phyloP scores from a whole-genome alignment of 2,329 filamentous ascomycete genomes.

The Dactylella cylindrospora region DNA sequence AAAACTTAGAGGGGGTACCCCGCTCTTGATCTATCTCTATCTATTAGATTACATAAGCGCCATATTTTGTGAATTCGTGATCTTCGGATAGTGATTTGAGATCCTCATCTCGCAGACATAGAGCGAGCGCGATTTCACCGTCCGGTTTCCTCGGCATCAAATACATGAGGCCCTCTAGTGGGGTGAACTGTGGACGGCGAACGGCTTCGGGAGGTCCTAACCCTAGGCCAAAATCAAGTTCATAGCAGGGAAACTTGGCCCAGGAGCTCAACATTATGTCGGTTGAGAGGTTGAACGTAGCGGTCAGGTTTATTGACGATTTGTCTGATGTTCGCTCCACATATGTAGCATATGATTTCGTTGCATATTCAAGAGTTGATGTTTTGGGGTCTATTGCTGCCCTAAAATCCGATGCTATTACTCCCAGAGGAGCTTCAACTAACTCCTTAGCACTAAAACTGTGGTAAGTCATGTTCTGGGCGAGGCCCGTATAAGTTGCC shows the following conservation, averaged over 20 bases:
- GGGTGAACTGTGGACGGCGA: slow-evolving; percentile 56
- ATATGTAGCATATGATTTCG: slow-evolving; percentile 54
- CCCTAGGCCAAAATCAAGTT: slow-evolving; percentile 56
- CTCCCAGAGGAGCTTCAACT: slow-evolving; percentile 50
- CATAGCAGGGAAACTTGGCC: slow-evolving; percentile 56
- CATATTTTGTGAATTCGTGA: slow-evolving; percentile 54
- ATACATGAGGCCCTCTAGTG: slow-evolving; percentile 58
- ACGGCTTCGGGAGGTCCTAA: slow-evolving; percentile 57
- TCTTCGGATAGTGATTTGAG: slow-evolving; percentile 55
- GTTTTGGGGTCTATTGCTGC: slow-evolving; percentile 52
- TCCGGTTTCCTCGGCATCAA: slow-evolving; percentile 55
- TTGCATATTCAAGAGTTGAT: slow-evolving; percentile 51
- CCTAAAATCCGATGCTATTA: slow-evolving; percentile 53
- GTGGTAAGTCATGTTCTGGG: slow-evolving; percentile 57
- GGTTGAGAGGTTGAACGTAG: slow-evolving; percentile 51
- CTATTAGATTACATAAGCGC: slow-evolving; percentile 51
- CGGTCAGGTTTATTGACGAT: slow-evolving; percentile 51
- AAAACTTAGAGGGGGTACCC: slow-evolving; percentile 34
- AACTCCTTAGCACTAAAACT: slow-evolving; percentile 50
- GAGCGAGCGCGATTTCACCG: slow-evolving; percentile 55
- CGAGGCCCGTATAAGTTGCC: slow-evolving; percentile 56
- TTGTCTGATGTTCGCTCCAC: slow-evolving; percentile 52
- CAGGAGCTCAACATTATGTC: slow-evolving; percentile 62
- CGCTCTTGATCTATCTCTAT: slow-evolving; percentile 20
- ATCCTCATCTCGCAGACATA: slow-evolving; percentile 58